Conservation (phyloP, 768 basidiomycete genomes). For the Dendrothele bispora region DNA sequence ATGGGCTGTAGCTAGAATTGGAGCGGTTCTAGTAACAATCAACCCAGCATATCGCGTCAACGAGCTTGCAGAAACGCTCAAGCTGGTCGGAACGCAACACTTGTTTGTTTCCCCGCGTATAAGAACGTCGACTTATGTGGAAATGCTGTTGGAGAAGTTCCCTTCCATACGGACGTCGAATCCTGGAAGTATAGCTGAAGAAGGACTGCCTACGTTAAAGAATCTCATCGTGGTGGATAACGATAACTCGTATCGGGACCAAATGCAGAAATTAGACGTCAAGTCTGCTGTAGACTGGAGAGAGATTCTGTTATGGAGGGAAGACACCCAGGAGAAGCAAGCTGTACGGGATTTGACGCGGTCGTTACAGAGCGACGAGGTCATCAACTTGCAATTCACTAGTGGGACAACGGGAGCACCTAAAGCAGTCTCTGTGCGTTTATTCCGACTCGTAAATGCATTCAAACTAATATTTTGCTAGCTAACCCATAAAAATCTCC, state of each 20-base stretch:
- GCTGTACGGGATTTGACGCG: constrained; percentile 41
- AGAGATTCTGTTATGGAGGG: constrained; percentile 69
- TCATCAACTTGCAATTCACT: constrained; percentile 85
- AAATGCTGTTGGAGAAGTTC: constrained; percentile 55
- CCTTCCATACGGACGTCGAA: constrained; percentile 50
- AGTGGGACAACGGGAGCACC: constrained; percentile 82
- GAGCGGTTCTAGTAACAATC: constrained; percentile 80
- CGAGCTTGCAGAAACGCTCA: constrained; percentile 63
- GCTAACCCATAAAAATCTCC: constrained; percentile 77
- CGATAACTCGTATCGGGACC: constrained; percentile 33
- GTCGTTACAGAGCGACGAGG: constrained; percentile 57
- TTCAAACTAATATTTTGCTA: constrained; percentile 21
- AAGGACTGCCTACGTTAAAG: constrained; percentile 58
- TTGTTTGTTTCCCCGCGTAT: constrained; percentile 73
- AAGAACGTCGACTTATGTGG: constrained; percentile 62
- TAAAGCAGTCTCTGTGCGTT: constrained; percentile 77
- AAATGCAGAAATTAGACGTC: constrained; percentile 41
- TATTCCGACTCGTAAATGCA: background rate
- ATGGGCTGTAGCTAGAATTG: constrained; percentile 84
- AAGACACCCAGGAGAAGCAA: constrained; percentile 43
- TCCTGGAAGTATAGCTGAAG: constrained; percentile 58
- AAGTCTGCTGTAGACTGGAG: constrained; percentile 67
- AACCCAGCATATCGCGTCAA: constrained; percentile 77
- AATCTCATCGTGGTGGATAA: constrained; percentile 72
- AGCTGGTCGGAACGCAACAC: constrained; percentile 64